These are phyloP conservation scores for Russula olivacea DNA, from an alignment of 768 basidiomycete species.

Conservation along the genomic window DNA sequence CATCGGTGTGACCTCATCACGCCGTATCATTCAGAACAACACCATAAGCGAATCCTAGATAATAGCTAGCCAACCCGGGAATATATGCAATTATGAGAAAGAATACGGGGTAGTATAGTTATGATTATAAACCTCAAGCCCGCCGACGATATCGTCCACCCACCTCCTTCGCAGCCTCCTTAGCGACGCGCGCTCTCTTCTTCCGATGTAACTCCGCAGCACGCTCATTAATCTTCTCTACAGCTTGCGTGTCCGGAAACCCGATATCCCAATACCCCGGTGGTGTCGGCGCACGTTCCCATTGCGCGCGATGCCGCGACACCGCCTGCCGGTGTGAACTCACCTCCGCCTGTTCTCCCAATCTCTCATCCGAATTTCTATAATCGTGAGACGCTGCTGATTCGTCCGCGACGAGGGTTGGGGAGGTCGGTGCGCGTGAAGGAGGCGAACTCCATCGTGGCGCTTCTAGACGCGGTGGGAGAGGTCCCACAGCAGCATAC, in stretches of 20 bases:
- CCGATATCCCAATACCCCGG: slow-evolving; percentile 89
- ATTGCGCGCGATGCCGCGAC: slow-evolving; percentile 66
- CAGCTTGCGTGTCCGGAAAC: slow-evolving; percentile 83
- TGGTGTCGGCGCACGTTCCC: slow-evolving; percentile 68
- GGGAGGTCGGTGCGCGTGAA: slow-evolving; percentile 22
- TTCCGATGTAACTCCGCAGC: slow-evolving; percentile 67
- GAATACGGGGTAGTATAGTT: background rate
- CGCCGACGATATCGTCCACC: slow-evolving; percentile 15
- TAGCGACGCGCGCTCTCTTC: slow-evolving; percentile 54
- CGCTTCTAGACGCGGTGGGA: slow-evolving; percentile 56
- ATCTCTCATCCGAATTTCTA: slow-evolving; percentile 7
- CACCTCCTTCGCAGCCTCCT: slow-evolving; percentile 46
- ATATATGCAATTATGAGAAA: background rate
- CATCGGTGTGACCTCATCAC: slow-evolving; percentile 20
- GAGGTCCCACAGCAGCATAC: slow-evolving; percentile 67
- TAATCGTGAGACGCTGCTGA: background rate
- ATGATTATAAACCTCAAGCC: background rate
- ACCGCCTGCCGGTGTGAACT: slow-evolving; percentile 61
- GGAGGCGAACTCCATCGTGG: slow-evolving; percentile 77
- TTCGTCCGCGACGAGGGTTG: background rate
- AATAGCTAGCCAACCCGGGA: no score
- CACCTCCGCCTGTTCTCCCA: slow-evolving; percentile 15
- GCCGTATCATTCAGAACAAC: background rate
- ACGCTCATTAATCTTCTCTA: slow-evolving; percentile 62
- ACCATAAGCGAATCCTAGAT: no score